Evolutionary conservation across 768 basidiomycete species (phyloP).

Genomic region (Sarcodon aspratus): DNA sequence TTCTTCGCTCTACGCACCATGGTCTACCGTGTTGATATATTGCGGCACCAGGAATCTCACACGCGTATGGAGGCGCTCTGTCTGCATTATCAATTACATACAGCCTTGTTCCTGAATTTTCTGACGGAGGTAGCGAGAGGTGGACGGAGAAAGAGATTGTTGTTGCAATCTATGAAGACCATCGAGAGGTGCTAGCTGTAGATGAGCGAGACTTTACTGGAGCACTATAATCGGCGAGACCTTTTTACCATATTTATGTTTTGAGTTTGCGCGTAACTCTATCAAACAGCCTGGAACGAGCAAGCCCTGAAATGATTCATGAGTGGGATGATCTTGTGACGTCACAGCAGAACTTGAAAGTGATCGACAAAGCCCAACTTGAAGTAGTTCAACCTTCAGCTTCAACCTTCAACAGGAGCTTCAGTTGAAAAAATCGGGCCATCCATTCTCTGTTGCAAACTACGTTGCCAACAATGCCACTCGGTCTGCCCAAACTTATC

Average conservation of each 20-base stretch:
- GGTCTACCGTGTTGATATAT: conserved; percentile 4
- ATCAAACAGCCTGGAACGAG: too few relatives aligned
- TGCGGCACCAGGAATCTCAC: conserved; percentile 62
- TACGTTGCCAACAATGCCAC: too few relatives aligned
- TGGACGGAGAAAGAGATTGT: conserved; percentile 60
- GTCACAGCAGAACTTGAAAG: too few relatives aligned
- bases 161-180: conserved; percentile 49
- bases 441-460: too few relatives aligned
- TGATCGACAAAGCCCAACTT: too few relatives aligned
- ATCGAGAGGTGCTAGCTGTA: conserved; percentile 36
- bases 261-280: too few relatives aligned
- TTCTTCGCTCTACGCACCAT: not conserved
- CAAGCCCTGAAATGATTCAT: too few relatives aligned
- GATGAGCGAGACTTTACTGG: conserved; percentile 19
- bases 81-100: conserved; percentile 86
- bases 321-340: too few relatives aligned
- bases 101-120: conserved; percentile 51
- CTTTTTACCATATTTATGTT: not conserved
- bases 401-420: too few relatives aligned
- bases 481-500: too few relatives aligned
- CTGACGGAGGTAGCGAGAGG: conserved; percentile 8
- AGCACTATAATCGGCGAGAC: not conserved
- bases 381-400: too few relatives aligned
- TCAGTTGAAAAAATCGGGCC: too few relatives aligned
- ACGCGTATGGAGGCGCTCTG: conserved; percentile 88